Evolutionary conservation across 208 protist genomes (phyloP).

Genomic region (Wallacemonas sp.): DNA sequence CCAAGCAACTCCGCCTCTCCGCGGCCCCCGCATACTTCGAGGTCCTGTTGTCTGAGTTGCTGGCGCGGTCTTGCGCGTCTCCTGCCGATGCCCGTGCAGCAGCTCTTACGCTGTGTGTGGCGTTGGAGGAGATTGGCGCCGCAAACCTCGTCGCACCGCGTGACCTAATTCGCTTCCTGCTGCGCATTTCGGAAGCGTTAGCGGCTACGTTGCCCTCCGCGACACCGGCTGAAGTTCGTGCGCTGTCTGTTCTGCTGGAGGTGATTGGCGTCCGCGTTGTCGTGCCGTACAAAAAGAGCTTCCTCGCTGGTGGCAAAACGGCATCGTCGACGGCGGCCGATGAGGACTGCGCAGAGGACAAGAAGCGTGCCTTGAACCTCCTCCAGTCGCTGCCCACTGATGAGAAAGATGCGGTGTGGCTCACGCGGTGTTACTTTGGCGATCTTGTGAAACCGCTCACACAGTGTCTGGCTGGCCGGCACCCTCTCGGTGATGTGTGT

Average conservation of each 20-base stretch:
- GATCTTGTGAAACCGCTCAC: slow-evolving; percentile 33
- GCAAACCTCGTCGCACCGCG: slow-evolving; percentile 19
- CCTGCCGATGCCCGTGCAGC: slow-evolving; percentile 52
- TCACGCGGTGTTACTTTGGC: slow-evolving; percentile 40
- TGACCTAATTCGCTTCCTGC: slow-evolving; percentile 27
- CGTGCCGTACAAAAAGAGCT: slow-evolving; percentile 54
- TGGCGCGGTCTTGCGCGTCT: slow-evolving; percentile 45
- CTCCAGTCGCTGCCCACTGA: slow-evolving; percentile 9
- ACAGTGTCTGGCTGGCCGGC: slow-evolving; percentile 21
- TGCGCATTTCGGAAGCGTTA: slow-evolving; percentile 19
- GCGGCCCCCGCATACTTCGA: slow-evolving; percentile 44
- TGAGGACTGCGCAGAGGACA: not conserved
- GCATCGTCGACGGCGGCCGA: not conserved
- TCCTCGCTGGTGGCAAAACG: slow-evolving; percentile 5
- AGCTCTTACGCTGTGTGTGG: slow-evolving; percentile 35
- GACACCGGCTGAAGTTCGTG: slow-evolving; percentile 29
- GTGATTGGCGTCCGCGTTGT: slow-evolving; percentile 36
- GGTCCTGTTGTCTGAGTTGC: slow-evolving; percentile 30
- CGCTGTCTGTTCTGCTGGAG: slow-evolving; percentile 37
- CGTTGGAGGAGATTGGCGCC: slow-evolving; percentile 33
- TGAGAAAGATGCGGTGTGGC: slow-evolving; percentile 40
- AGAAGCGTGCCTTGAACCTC: not conserved
- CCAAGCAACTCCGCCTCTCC: not conserved
- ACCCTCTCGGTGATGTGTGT: slow-evolving; percentile 44
- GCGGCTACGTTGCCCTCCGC: slow-evolving; percentile 19